Conservation (phyloP, 768 basidiomycete genomes). For the Russula sp. region DNA sequence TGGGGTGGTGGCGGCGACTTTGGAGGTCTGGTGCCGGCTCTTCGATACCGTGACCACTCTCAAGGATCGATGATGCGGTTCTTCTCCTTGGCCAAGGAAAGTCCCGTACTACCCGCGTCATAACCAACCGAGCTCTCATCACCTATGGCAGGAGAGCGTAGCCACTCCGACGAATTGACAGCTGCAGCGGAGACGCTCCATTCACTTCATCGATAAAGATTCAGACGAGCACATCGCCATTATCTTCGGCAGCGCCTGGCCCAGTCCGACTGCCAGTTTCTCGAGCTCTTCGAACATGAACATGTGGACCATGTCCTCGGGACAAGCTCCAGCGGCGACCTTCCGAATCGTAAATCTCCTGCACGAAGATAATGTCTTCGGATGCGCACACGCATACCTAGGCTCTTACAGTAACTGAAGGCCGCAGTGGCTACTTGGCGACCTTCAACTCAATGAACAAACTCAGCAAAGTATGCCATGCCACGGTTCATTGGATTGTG, state of each 20-base stretch:
- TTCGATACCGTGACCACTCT: neutral
- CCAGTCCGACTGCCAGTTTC: slow-evolving; percentile 25
- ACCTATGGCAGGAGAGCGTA: slow-evolving; percentile 5
- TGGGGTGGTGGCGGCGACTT: neutral
- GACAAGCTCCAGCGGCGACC: slow-evolving; percentile 31
- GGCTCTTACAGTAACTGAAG: too few relatives aligned
- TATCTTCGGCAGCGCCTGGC: slow-evolving; percentile 26
- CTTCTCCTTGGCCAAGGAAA: slow-evolving; percentile 15
- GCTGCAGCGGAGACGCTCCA: neutral
- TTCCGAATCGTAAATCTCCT: slow-evolving; percentile 27
- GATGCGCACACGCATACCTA: slow-evolving; percentile 24
- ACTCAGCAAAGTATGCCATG: too few relatives aligned
- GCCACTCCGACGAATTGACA: slow-evolving; percentile 8
- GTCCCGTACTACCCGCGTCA: neutral
- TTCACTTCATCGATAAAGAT: slow-evolving; percentile 15
- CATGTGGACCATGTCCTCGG: slow-evolving; percentile 27
- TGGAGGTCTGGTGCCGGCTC: neutral
- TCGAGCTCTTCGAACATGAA: slow-evolving; percentile 30
- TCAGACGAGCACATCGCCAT: slow-evolving; percentile 27
- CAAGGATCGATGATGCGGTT: neutral
- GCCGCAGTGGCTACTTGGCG: too few relatives aligned
- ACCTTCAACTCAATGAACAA: too few relatives aligned
- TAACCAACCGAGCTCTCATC: neutral
- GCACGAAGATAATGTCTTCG: slow-evolving; percentile 25
- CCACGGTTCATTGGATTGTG: too few relatives aligned